phyloP scores from a whole-genome alignment of 148 eudicot species.

The Suaeda aralocaspica region DNA sequence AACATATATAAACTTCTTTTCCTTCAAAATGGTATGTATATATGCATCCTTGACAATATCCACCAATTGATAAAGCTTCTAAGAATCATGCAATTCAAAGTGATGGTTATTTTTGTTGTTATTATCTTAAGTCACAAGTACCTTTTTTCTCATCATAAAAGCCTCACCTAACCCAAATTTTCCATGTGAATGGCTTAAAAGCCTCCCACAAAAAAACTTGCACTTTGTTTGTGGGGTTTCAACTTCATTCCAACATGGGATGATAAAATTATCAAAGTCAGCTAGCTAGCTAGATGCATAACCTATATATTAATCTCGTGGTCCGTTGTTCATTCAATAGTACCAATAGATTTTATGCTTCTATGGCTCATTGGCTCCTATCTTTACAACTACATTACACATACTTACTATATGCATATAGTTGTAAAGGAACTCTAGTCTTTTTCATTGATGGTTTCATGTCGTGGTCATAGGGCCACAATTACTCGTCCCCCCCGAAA shows the following conservation, averaged over 20 bases:
- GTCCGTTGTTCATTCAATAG: slow-evolving; percentile 15
- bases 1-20: no score
- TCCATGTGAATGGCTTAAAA: slow-evolving; percentile 33
- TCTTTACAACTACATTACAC: slow-evolving; percentile 6
- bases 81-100: slow-evolving; percentile 15
- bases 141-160: slow-evolving; percentile 20
- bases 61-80: not conserved
- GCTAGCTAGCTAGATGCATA: not conserved
- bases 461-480: not conserved
- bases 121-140: not conserved
- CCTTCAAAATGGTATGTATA: no score
- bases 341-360: not conserved
- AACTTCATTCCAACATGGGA: slow-evolving; percentile 15
- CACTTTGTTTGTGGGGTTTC: slow-evolving; percentile 19
- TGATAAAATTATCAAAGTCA: slow-evolving; percentile 17
- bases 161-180: slow-evolving; percentile 30
- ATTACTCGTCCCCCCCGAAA: no score
- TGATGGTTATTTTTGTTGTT: slow-evolving; percentile 19
- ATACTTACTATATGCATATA: not conserved
- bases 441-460: not conserved
- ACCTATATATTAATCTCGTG: not conserved
- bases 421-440: slow-evolving; percentile 7
- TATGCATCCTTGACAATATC: no score
- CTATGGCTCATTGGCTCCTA: no score
- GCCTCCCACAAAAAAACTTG: slow-evolving; percentile 9